phyloP scores from a whole-genome alignment of 352 stramenopile genomes.

The Phytopythium ostracodes region DNA sequence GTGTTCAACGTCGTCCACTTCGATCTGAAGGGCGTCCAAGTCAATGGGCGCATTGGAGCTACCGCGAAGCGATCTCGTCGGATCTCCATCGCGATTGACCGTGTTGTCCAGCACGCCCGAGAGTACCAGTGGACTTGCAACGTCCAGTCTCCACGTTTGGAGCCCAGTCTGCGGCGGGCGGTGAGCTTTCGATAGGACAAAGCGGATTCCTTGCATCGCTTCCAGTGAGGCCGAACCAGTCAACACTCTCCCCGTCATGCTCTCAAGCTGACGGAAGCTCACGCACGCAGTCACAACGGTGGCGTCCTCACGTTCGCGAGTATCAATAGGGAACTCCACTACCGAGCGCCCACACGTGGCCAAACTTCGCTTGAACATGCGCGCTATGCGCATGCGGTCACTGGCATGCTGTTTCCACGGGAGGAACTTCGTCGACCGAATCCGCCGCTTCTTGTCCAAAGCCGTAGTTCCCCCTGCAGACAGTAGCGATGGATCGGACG shows the following conservation, averaged over 20 bases:
- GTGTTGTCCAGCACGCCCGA: slow-evolving; percentile 3
- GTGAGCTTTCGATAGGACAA: background rate
- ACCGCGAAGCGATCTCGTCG: slow-evolving; percentile 8
- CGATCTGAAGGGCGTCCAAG: slow-evolving; percentile 33
- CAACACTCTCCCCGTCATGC: slow-evolving; percentile 10
- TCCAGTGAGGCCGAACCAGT: background rate
- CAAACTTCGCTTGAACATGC: slow-evolving; percentile 20
- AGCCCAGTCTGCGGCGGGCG: background rate
- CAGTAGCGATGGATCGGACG: background rate
- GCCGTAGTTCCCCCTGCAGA: background rate
- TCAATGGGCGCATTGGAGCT: slow-evolving; percentile 12
- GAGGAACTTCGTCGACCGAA: slow-evolving; percentile 41
- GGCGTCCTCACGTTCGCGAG: slow-evolving; percentile 19
- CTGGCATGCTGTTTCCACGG: slow-evolving; percentile 59
- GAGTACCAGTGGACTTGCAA: background rate
- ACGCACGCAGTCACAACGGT: slow-evolving; percentile 20
- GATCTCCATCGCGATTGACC: background rate
- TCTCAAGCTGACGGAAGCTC: slow-evolving; percentile 27
- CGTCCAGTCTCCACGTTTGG: background rate
- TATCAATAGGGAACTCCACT: background rate
- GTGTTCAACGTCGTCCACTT: slow-evolving; percentile 34
- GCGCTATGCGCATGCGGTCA: slow-evolving; percentile 38
- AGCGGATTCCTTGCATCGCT: background rate
- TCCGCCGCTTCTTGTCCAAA: slow-evolving; percentile 5
- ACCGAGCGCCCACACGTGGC: slow-evolving; percentile 10